Percentiles rank a stretch among this genome's conserved stretches.
These are phyloP conservation scores for Xenosphaeropsis pyriputrescens DNA, from an alignment of 2,329 filamentous ascomycete species.

Conservation along the genomic window DNA sequence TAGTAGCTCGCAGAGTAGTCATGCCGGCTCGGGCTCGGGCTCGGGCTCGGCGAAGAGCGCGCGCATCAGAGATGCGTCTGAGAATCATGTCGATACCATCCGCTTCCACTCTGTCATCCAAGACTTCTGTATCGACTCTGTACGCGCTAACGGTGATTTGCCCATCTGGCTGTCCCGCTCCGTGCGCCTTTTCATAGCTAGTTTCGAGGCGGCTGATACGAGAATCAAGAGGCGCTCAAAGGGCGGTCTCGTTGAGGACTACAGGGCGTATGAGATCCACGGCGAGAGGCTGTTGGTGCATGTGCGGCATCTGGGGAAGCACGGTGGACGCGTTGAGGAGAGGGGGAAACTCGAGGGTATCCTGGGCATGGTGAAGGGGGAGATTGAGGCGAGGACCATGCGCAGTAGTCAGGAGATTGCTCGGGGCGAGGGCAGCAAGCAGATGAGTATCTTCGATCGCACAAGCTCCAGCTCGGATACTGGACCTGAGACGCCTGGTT, in stretches of 20 bases:
- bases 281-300: slow-evolving; percentile 30
- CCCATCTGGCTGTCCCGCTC: slow-evolving; percentile 34
- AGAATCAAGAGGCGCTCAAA: slow-evolving; percentile 25
- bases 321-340: slow-evolving; percentile 17
- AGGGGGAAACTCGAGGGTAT: slow-evolving; percentile 22
- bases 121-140: slow-evolving; percentile 32
- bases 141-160: slow-evolving; percentile 23
- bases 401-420: slow-evolving; percentile 23
- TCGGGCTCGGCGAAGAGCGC: slow-evolving; percentile 11
- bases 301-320: slow-evolving; percentile 21
- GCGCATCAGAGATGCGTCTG: slow-evolving; percentile 26
- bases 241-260: slow-evolving; percentile 34
- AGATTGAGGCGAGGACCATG: slow-evolving; percentile 28
- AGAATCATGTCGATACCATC: slow-evolving; percentile 33
- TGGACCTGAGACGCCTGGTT: slow-evolving; percentile 24
- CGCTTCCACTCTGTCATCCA: slow-evolving; percentile 36
- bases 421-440: slow-evolving; percentile 19
- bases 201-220: slow-evolving; percentile 29
- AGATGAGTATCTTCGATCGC: slow-evolving; percentile 33
- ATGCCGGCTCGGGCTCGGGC: too few relatives aligned
- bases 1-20: slow-evolving; percentile 15
- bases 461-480: slow-evolving; percentile 31
- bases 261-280: slow-evolving; percentile 34
- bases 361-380: slow-evolving; percentile 22
- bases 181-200: slow-evolving; percentile 30